Conservation (phyloP, 1,284 basidiomycete genomes). For the Naganishia sp. region DNA sequence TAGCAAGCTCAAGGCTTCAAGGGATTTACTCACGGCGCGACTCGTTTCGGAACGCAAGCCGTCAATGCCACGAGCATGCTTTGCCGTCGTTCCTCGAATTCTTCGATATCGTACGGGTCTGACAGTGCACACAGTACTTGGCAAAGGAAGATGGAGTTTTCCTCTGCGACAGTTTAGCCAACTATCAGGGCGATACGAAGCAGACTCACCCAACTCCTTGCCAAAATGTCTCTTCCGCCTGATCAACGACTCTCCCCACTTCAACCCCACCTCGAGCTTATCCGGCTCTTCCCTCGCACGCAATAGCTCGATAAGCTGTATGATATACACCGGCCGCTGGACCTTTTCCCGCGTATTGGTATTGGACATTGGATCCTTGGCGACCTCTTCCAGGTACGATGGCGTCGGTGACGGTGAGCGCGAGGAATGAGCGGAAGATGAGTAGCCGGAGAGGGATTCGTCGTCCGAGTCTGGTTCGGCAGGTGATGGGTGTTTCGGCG, state of each 20-base stretch:
- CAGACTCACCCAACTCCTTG: conserved; percentile 71
- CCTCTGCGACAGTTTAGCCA: conserved; percentile 58
- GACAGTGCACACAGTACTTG: conserved; percentile 71
- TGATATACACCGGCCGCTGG: conserved; percentile 74
- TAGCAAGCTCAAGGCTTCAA: not conserved
- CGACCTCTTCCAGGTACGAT: conserved; percentile 76
- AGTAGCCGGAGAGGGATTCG: conserved; percentile 80
- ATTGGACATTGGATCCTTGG: conserved; percentile 74
- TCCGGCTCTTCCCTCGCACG: conserved; percentile 70
- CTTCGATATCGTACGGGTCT: conserved; percentile 77
- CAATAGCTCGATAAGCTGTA: conserved; percentile 72
- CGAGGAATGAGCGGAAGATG: conserved; percentile 64
- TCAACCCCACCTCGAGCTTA: conserved; percentile 73
- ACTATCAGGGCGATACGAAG: not conserved
- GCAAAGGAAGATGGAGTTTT: conserved; percentile 77
- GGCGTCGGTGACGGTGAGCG: conserved; percentile 76
- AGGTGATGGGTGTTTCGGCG: conserved; percentile 43
- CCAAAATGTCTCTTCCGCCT: conserved; percentile 78
- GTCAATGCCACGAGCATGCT: conserved; percentile 76
- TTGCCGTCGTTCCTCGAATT: conserved; percentile 77
- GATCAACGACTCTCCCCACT: conserved; percentile 75
- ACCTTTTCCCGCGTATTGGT: conserved; percentile 61
- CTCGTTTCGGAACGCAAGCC: conserved; percentile 70
- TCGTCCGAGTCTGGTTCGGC: conserved; percentile 63
- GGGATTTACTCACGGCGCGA: conserved; percentile 68